Conservation (phyloP, 768 basidiomycete species). For the Boletales sp. region DNA sequence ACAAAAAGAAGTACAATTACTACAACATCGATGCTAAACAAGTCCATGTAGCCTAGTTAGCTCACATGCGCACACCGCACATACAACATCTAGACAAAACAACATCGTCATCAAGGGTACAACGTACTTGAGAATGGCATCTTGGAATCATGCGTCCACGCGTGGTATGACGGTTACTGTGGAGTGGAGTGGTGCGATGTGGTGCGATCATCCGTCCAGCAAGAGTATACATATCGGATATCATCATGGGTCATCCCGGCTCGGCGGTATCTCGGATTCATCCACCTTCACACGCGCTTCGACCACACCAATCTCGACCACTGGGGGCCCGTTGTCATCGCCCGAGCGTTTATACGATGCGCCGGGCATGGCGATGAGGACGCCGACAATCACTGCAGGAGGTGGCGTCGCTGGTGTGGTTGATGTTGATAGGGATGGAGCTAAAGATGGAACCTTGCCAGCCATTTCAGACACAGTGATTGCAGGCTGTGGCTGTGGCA, state of each 20-base stretch:
- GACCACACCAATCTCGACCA: slow-evolving; percentile 32
- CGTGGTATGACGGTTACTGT: not conserved
- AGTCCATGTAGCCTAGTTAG: not conserved
- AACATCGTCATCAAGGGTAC: slow-evolving; percentile 1
- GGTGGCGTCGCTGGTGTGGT: slow-evolving; percentile 7
- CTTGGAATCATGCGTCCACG: slow-evolving; percentile 1
- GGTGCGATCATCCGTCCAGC: slow-evolving; percentile 4
- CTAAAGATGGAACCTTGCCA: not conserved
- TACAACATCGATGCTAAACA: not conserved
- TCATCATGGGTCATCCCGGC: slow-evolving; percentile 9
- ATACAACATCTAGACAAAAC: not conserved
- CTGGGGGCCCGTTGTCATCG: slow-evolving; percentile 28
- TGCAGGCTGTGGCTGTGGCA: slow-evolving; percentile 9
- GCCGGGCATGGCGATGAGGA: slow-evolving; percentile 45
- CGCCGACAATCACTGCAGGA: slow-evolving; percentile 35
- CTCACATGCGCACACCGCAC: not conserved
- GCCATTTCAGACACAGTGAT: slow-evolving; percentile 1
- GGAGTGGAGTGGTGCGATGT: not conserved
- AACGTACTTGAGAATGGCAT: slow-evolving; percentile 1
- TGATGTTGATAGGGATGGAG: slow-evolving; percentile 1
- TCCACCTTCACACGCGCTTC: slow-evolving; percentile 13
- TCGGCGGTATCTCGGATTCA: not conserved
- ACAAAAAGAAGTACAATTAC: not conserved
- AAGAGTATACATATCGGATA: not conserved
- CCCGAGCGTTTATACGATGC: slow-evolving; percentile 1